Evolutionary conservation across 2,329 filamentous ascomycete genomes (phyloP), one percentile per base, ranked within the genome.

Genomic region (Arthrobotrys conoides): DNA sequence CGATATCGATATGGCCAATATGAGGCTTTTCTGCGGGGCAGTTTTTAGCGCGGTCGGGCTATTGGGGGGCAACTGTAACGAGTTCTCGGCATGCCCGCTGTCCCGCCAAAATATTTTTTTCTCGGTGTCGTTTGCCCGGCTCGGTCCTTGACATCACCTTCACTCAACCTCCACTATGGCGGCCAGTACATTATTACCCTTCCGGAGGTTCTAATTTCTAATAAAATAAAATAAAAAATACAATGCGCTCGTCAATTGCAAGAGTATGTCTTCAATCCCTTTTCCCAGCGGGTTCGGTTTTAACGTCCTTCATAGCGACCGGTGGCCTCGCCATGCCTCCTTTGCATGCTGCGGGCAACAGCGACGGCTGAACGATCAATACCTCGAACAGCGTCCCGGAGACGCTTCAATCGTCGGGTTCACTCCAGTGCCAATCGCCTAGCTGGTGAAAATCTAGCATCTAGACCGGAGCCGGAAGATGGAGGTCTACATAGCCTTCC

Each of bases 311-410:
- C 27, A 20, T 8, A 79, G 71, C 64, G 71, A 53, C 70, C 76
- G 22, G 38, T 61, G 24, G 51, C 76, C 12, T 79, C 76, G 57
- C 76, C 76, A 41, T 79, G 76, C 41, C 65, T 79, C 30, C 66
- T 75, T n/a, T 79, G 76, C 65, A 30, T 49, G 36, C 71, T 79
- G 30, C 64, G 76, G 59, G 70, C 76, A 36, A 67, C 76, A 22
- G 66, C 69, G 14, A 46, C 69, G n/a, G 33, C 49, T 24, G 66
- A 79, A 55, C 68, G 64, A 12, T 64, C 48, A 27, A 33, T 51
- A 30, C 44, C 67, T 38, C 76, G 68, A 69, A 48, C 48, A 24
- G 27, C 69, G 24, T 20, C 48, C 12, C 69, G 48, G 33, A 55
- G 66, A 41, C 69, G 76, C 20, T 59, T 79, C 38, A 61, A 41